Evolutionary conservation across 306 rosid species (phyloP).

Genomic region (Mimosa bimucronata): DNA sequence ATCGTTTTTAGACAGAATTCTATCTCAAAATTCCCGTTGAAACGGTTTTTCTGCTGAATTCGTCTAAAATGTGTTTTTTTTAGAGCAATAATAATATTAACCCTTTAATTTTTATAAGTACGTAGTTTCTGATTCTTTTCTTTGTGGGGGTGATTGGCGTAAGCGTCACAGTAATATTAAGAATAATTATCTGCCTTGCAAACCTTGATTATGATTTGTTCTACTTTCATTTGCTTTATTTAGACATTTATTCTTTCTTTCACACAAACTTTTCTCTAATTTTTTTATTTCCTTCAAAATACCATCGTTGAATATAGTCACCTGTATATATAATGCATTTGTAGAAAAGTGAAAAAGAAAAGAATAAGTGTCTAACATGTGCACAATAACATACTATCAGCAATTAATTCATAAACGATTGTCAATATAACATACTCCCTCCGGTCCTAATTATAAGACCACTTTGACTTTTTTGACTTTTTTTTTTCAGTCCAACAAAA

Average conservation of each 20-base stretch:
- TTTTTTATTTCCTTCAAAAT: not conserved
- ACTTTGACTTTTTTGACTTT: no score
- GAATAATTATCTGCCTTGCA: slow-evolving; percentile 13
- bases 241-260: not conserved
- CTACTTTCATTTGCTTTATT: slow-evolving; percentile 33
- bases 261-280: slow-evolving; percentile 29
- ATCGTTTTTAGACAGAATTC: no score
- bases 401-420: not conserved
- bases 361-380: not conserved
- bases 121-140: not conserved
- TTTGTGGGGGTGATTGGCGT: not conserved
- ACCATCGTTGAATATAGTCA: not conserved
- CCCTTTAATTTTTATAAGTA: not conserved
- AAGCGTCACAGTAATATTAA: not conserved
- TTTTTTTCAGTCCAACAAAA: no score
- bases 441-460: no score
- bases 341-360: not conserved
- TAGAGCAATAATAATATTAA: no score
- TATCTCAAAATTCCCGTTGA: no score
- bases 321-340: not conserved
- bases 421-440: not conserved
- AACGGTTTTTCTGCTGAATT: no score
- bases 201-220: no score
- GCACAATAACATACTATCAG: not conserved
- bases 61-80: no score